These are phyloP conservation scores for Pythium insidiosum DNA, from an alignment of 352 stramenopile genomes.

Conservation along the genomic window DNA sequence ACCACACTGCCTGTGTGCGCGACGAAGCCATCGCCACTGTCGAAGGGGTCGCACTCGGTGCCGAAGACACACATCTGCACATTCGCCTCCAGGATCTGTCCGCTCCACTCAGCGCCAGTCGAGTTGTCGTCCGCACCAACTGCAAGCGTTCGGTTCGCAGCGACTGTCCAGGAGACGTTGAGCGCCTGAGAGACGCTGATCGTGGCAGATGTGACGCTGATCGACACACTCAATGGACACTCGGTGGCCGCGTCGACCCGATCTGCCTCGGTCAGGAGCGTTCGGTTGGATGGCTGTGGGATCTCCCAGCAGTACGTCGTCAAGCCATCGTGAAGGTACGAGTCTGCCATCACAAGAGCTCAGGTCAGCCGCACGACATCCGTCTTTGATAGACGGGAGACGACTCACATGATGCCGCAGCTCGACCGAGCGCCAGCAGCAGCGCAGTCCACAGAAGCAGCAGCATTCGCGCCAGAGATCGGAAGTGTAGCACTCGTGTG, in stretches of 20 bases:
- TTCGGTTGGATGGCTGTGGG: constrained; percentile 10
- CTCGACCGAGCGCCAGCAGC: too few species aligned
- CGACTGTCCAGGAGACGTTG: constrained; percentile 17
- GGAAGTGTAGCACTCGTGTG: too few species aligned
- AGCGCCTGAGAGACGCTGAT: constrained; percentile 12
- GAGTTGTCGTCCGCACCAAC: too few species aligned
- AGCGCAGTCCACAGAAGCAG: too few species aligned
- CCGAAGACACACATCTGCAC: constrained; percentile 20
- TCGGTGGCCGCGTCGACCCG: constrained; percentile 4
- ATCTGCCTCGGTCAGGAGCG: constrained; percentile 15
- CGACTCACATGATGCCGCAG: too few species aligned
- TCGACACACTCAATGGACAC: constrained; percentile 15
- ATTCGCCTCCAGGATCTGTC: constrained; percentile 25
- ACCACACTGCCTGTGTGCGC: constrained; percentile 21
- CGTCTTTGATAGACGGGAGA: too few species aligned
- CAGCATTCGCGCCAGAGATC: too few species aligned
- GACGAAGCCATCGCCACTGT: constrained; percentile 17
- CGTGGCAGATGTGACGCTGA: constrained; percentile 6
- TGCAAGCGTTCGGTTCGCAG: too few species aligned
- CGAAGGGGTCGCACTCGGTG: constrained; percentile 22
- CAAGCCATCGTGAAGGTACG: constrained; percentile 17
- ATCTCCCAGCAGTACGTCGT: constrained; percentile 25
- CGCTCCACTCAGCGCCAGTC: too few species aligned
- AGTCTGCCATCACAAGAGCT: constrained; percentile 7
- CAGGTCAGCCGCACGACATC: background rate